Percentiles rank a stretch among this genome's conserved stretches.
Conservation (phyloP, 495 filamentous ascomycete species). For the Bombardia bombarda region DNA sequence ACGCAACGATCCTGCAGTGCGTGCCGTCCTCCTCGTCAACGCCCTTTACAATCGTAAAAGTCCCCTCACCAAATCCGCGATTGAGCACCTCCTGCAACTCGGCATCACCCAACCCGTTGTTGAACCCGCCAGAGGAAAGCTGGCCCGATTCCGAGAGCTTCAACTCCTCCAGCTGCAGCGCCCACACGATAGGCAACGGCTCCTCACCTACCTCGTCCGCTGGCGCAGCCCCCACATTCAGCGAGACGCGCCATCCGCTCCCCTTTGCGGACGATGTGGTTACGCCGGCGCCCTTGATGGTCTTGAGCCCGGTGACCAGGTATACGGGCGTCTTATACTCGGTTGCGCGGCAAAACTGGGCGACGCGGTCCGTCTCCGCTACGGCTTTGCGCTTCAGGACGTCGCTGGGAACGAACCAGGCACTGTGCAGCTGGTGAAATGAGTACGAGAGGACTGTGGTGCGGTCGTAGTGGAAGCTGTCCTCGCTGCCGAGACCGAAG, state of each 20-base stretch:
- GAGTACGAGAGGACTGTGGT: conserved; percentile 8
- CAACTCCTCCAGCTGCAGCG: conserved; percentile 4
- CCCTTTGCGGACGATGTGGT: conserved; percentile 2
- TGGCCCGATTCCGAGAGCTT: background rate
- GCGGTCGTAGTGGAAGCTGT: conserved; percentile 8
- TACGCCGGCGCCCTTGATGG: conserved; percentile 6
- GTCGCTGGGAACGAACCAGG: conserved; percentile 1
- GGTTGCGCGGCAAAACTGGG: background rate
- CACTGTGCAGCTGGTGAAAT: background rate
- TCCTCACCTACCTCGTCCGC: background rate
- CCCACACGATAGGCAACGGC: conserved; percentile 1
- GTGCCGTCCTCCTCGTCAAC: conserved; percentile 4
- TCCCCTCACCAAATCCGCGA: conserved; percentile 1
- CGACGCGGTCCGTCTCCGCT: conserved; percentile 1
- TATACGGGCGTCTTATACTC: conserved; percentile 4
- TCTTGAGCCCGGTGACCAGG: conserved; percentile 11
- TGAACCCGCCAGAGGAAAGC: background rate
- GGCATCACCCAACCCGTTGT: background rate
- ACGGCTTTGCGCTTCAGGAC: conserved; percentile 1
- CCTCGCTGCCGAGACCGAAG: conserved; percentile 9
- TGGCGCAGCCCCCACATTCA: conserved; percentile 3
- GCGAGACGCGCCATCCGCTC: conserved; percentile 1
- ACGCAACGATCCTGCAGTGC: background rate
- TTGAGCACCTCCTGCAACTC: background rate
- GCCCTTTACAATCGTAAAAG: conserved; percentile 2